Evolutionary conservation across 768 basidiomycete genomes (phyloP).

Genomic region (Tulasnella sp.): DNA sequence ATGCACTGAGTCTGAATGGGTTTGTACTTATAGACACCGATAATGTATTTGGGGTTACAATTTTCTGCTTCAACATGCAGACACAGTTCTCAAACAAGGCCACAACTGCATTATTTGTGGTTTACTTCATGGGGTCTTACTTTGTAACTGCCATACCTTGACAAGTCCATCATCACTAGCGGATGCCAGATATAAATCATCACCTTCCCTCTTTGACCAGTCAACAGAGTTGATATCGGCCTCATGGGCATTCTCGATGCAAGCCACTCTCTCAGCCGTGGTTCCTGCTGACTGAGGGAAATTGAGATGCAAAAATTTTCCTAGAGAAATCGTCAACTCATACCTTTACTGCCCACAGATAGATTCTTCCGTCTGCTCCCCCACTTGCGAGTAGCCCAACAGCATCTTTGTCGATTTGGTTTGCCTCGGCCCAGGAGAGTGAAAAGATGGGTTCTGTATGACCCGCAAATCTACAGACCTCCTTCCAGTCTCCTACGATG

Average conservation of each 20-base stretch:
- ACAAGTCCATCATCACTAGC: slow-evolving; percentile 84
- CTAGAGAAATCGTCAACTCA: slow-evolving; percentile 31
- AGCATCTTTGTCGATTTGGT: slow-evolving; percentile 42
- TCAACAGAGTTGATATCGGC: slow-evolving; percentile 83
- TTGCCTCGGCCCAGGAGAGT: slow-evolving; percentile 66
- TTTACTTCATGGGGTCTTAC: neutral
- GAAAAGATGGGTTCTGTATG: slow-evolving; percentile 82
- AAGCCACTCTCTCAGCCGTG: slow-evolving; percentile 52
- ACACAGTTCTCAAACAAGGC: neutral
- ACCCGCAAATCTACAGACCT: slow-evolving; percentile 55
- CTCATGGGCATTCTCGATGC: slow-evolving; percentile 72
- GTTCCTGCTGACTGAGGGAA: slow-evolving; percentile 35
- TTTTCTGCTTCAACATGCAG: too few relatives aligned
- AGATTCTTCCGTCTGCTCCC: slow-evolving; percentile 82
- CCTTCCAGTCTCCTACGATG: slow-evolving; percentile 64
- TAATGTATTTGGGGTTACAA: too few relatives aligned
- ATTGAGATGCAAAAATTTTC: slow-evolving; percentile 35
- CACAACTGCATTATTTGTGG: neutral
- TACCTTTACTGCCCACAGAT: slow-evolving; percentile 78
- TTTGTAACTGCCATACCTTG: slow-evolving; percentile 67
- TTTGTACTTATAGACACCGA: too few relatives aligned
- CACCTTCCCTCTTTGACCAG: slow-evolving; percentile 77
- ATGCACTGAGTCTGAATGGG: too few relatives aligned
- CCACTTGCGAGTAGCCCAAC: slow-evolving; percentile 85
- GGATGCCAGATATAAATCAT: slow-evolving; percentile 71